Conservation (phyloP, 441 rosid genomes). For the Theobroma grandiflorum region DNA sequence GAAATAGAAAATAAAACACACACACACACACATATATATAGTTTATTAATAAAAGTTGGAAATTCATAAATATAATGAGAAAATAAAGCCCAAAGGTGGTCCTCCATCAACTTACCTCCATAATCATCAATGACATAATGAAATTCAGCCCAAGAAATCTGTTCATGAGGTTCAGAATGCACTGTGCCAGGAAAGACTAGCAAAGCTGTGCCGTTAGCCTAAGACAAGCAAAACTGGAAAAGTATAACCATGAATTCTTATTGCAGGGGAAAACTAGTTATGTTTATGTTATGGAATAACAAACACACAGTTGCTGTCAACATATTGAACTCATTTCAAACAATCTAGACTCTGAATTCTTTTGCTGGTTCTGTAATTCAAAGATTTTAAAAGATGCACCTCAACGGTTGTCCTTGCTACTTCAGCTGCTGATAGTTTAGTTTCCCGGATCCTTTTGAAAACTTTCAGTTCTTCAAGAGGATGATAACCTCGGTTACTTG, state of each 20-base stretch:
- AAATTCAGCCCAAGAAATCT: slow-evolving; percentile 82
- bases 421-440: slow-evolving; percentile 78
- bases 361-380: slow-evolving; percentile 15
- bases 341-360: not conserved
- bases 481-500: slow-evolving; percentile 67
- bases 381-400: slow-evolving; percentile 48
- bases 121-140: slow-evolving; percentile 84
- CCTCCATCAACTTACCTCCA: slow-evolving; percentile 65
- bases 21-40: no score
- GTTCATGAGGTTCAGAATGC: slow-evolving; percentile 88
- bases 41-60: not conserved
- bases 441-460: slow-evolving; percentile 60
- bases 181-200: slow-evolving; percentile 84
- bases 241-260: slow-evolving; percentile 21
- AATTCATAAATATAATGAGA: not conserved
- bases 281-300: slow-evolving; percentile 8
- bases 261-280: slow-evolving; percentile 6
- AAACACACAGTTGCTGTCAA: not conserved
- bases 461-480: slow-evolving; percentile 87
- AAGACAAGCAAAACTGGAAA: slow-evolving; percentile 33
- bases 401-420: slow-evolving; percentile 84
- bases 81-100: not conserved
- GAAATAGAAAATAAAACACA: not conserved
- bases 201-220: slow-evolving; percentile 80
- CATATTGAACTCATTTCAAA: slow-evolving; percentile 8